A percentile compares a stretch with the other conserved stretches of the same genome.
Evolutionary conservation across 441 rosid genomes (phyloP).

Genomic region (Croton setiger): DNA sequence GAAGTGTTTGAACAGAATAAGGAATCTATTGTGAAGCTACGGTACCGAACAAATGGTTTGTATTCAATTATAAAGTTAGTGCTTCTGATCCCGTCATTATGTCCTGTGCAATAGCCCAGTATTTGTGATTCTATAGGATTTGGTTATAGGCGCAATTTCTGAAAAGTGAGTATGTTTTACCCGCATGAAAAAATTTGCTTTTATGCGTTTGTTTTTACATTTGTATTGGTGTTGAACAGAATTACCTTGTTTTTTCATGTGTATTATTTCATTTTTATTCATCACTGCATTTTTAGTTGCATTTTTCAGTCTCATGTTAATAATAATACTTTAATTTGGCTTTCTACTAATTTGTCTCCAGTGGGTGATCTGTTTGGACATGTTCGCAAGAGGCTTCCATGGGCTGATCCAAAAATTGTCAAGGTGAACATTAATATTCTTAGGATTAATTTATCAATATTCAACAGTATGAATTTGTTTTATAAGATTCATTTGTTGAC

Average conservation of each 20-base stretch:
- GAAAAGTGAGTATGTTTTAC: neutral
- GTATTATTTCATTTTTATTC: neutral
- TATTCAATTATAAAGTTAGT: slow-evolving; percentile 18
- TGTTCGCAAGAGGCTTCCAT: slow-evolving; percentile 75
- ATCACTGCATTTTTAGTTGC: neutral
- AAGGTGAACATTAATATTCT: slow-evolving; percentile 42
- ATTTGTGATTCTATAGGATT: neutral
- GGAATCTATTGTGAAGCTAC: slow-evolving; percentile 59
- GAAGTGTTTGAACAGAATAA: slow-evolving; percentile 67
- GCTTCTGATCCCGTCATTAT: neutral
- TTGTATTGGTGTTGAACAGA: neutral
- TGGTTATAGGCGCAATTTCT: no score
- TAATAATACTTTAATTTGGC: slow-evolving; percentile 14
- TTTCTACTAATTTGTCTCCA: slow-evolving; percentile 27
- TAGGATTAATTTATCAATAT: slow-evolving; percentile 1
- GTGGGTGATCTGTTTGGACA: slow-evolving; percentile 71
- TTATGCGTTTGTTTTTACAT: neutral
- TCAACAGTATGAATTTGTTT: neutral
- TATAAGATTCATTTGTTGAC: slow-evolving; percentile 7
- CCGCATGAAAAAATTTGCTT: neutral
- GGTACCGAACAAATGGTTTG: slow-evolving; percentile 87
- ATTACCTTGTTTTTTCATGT: neutral
- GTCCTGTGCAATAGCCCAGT: neutral
- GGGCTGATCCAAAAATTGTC: slow-evolving; percentile 92
- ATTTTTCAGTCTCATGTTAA: slow-evolving; percentile 2